Evolutionary conservation across 73 alveolate species (phyloP).

Genomic region (Stentor coeruleus): DNA sequence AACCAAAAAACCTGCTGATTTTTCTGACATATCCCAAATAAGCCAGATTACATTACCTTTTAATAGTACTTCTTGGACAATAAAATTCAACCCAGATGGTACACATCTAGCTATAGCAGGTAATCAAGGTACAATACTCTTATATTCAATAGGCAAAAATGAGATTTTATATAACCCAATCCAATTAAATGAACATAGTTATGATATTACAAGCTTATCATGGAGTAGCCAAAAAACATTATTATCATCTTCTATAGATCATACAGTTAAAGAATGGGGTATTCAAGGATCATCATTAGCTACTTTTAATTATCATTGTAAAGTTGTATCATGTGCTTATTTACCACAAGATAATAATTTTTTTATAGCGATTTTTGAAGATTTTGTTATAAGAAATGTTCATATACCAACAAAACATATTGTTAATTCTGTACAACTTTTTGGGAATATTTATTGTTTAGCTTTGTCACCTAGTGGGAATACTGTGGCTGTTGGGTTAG

Average conservation of each 20-base stretch:
- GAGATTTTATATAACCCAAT: not conserved
- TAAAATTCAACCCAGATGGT: not conserved
- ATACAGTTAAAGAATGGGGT: constrained; percentile 12
- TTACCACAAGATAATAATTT: not conserved
- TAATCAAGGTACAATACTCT: not conserved
- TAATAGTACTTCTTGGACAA: not conserved
- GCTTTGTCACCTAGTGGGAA: not conserved
- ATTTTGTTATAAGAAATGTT: not conserved
- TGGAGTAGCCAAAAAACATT: not conserved
- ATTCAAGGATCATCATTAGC: not conserved
- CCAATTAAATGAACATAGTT: not conserved
- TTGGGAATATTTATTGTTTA: not conserved
- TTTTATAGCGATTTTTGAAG: not conserved
- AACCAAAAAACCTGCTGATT: not conserved
- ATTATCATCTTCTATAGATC: not conserved
- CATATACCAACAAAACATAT: not conserved
- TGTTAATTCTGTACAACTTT: not conserved
- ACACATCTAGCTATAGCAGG: not conserved
- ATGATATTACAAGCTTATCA: not conserved
- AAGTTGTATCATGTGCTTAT: not conserved
- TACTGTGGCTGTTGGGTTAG: not conserved
- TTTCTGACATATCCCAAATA: not conserved
- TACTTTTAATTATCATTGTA: not conserved
- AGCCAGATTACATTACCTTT: not conserved
- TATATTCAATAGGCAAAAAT: not conserved